A percentile compares a stretch with the other conserved stretches of the same genome.
Conservation (phyloP, 2,329 filamentous ascomycete genomes). For the Fusarium sp. region DNA sequence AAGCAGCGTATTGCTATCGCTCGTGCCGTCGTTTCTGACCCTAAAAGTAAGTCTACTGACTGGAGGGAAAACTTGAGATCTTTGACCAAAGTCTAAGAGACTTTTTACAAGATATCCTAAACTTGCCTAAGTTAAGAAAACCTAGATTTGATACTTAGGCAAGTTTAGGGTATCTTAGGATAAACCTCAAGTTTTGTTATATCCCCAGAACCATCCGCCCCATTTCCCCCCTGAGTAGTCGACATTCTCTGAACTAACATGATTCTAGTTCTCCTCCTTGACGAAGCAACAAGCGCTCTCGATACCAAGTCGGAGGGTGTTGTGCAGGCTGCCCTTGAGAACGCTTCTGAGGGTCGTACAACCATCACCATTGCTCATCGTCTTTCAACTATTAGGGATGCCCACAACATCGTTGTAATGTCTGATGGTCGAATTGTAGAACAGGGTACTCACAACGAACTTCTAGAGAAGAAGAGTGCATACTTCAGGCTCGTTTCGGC, state of each 20-base stretch:
- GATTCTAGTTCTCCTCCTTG: conserved; percentile 78
- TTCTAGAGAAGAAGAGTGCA: conserved; percentile 76
- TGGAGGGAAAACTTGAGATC: neutral
- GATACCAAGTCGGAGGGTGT: conserved; percentile 96
- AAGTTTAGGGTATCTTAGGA: neutral
- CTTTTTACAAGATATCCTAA: neutral
- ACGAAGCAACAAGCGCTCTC: conserved; percentile 93
- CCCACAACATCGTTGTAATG: conserved; percentile 97
- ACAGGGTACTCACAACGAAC: conserved; percentile 86
- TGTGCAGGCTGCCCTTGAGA: conserved; percentile 92
- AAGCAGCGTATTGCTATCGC: conserved; percentile 98
- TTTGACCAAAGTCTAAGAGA: neutral
- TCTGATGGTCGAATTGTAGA: conserved; percentile 86
- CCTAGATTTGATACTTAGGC: neutral
- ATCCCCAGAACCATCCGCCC: neutral
- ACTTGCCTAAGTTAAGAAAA: neutral
- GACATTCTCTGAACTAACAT: conserved; percentile 7
- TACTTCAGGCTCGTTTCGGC: conserved; percentile 90
- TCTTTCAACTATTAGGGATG: conserved; percentile 91
- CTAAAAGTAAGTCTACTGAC: conserved; percentile 68
- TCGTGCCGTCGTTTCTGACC: conserved; percentile 88
- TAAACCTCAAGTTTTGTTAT: neutral
- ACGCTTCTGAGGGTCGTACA: conserved; percentile 85
- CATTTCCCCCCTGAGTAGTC: neutral
- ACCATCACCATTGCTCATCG: conserved; percentile 97